A percentile compares a stretch with the other conserved stretches of the same genome.
Conservation (phyloP, 352 stramenopile genomes). For the Phytophthora meadii region DNA sequence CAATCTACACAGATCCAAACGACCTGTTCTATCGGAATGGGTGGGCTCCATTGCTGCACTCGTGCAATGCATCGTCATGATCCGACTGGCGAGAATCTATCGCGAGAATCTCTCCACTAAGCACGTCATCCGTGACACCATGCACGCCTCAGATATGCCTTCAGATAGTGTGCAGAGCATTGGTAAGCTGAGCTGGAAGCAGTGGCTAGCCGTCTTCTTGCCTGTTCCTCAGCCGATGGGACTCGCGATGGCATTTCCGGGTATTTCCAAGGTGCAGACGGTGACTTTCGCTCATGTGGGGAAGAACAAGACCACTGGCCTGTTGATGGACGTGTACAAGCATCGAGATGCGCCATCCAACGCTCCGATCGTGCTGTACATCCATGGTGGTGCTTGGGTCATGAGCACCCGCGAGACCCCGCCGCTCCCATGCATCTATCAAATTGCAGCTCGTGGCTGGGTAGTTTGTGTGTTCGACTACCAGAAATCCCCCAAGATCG, state of each 20-base stretch:
- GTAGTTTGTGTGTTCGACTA: constrained; percentile 85
- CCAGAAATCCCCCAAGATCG: constrained; percentile 68
- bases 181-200: constrained; percentile 51
- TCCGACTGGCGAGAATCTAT: constrained; percentile 53
- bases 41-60: constrained; percentile 54
- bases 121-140: constrained; percentile 47
- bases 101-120: constrained; percentile 56
- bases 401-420: constrained; percentile 58
- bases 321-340: constrained; percentile 84
- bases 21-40: constrained; percentile 53
- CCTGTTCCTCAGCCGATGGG: constrained; percentile 64
- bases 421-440: constrained; percentile 67
- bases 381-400: constrained; percentile 84
- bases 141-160: constrained; percentile 46
- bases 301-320: constrained; percentile 55
- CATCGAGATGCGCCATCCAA: constrained; percentile 53
- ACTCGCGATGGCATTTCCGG: constrained; percentile 56
- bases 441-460: constrained; percentile 63
- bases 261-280: constrained; percentile 59
- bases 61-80: constrained; percentile 54
- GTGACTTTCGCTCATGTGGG: constrained; percentile 74
- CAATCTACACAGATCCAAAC: constrained; percentile 50
- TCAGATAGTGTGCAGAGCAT: constrained; percentile 39
- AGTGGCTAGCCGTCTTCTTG: constrained; percentile 68
- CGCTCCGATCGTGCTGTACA: constrained; percentile 77